Evolutionary conservation across 495 filamentous ascomycete genomes (phyloP), one percentile per base, ranked within the genome.

Genomic region (Hyaloscypha bicolor): DNA sequence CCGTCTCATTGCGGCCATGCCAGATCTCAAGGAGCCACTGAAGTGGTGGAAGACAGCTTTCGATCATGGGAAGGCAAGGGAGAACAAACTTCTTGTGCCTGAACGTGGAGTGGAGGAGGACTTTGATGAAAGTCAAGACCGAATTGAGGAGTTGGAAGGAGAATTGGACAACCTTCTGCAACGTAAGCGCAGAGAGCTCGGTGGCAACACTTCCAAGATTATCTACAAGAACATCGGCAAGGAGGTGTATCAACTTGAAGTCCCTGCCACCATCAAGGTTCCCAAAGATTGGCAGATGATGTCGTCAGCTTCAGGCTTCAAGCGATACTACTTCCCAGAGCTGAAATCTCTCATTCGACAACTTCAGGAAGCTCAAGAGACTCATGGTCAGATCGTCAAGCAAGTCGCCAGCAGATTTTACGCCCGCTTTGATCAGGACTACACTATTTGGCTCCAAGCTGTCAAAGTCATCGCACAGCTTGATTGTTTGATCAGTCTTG

Each of bases 221-320:
- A 87, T 85, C 66, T 99, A 90, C 79, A 88, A 87, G 32, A 92
- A 98, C 74, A 91, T 93, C 39, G 96, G 96, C 31, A 99, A 98
- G 77, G 96, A 99, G 73, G 91, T 97, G 58, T 99, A 97, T 75
- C 93, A 97, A 76, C 85, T 99, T 3, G 96, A 99, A 76, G 90
- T 92, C 0, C 96, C 96, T 0, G 87, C 90, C 70, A 90, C 93
- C 53, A 83, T 93, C 74, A 96, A 94, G 75, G 85, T 99, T 8
- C 95, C 96, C 0, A 89, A 91, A 71, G 80, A 79, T 69, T 99
- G 96, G 96, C 87, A 92, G 71, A 95, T 97, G 76, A 97, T 97
- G 94, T 97, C 94, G 21, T 90, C 93, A 11, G 97, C 96, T 0
- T 84, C 90, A 58, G 88, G 89, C 58, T 91, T 95, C 74, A 98